Evolutionary conservation across 2,329 filamentous ascomycete species (phyloP).

Genomic region (Penicillium hesseltinei): DNA sequence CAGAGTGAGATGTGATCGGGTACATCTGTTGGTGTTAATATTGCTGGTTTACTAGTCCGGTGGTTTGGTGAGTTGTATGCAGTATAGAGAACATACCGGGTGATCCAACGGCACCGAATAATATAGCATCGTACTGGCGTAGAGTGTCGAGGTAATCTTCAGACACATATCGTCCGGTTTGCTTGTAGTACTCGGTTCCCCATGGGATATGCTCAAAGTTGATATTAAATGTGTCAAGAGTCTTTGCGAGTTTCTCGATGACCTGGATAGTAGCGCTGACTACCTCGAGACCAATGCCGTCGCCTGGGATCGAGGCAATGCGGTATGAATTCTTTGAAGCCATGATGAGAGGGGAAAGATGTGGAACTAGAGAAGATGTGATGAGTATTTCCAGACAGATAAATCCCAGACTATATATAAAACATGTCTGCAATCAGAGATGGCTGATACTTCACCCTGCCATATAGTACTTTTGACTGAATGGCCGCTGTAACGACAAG

Average conservation of each 20-base stretch:
- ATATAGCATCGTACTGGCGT: slow-evolving; percentile 53
- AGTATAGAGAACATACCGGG: slow-evolving; percentile 41
- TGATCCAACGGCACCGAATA: slow-evolving; percentile 61
- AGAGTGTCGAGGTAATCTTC: slow-evolving; percentile 51
- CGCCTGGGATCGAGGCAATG: slow-evolving; percentile 61
- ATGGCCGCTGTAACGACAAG: neutral
- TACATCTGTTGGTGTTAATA: slow-evolving; percentile 40
- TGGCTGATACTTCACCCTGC: neutral
- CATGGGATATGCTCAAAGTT: slow-evolving; percentile 50
- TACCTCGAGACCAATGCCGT: slow-evolving; percentile 65
- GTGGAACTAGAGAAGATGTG: neutral
- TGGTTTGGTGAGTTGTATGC: neutral
- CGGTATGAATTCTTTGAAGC: slow-evolving; percentile 37
- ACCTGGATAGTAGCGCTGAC: slow-evolving; percentile 54
- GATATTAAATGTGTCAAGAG: slow-evolving; percentile 48
- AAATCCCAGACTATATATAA: no score
- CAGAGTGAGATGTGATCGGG: slow-evolving; percentile 59
- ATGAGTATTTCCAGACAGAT: no score
- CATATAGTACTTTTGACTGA: neutral
- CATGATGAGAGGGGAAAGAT: neutral
- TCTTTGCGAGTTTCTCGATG: slow-evolving; percentile 46
- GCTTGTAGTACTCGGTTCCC: slow-evolving; percentile 44
- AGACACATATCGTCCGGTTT: slow-evolving; percentile 55
- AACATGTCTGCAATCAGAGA: no score
- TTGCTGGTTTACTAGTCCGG: neutral